Evolutionary conservation across 1,139 yeast genomes (phyloP), one percentile per base, ranked within the genome.

Genomic region (Taiozyma onychis): DNA sequence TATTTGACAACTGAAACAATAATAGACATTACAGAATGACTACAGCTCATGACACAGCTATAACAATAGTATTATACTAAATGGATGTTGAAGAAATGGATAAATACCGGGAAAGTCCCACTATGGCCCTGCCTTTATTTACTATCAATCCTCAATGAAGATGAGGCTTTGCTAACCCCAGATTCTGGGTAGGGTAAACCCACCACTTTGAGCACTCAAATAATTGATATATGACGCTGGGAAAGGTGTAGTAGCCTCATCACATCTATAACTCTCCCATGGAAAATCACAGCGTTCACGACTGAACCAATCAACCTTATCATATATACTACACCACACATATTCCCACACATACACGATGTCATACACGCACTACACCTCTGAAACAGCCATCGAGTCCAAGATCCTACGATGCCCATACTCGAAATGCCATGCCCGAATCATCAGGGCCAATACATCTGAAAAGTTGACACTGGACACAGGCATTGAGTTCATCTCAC

Each of bases 351-450:
- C 34, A 13, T 13, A 6, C 18, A n/a, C 41, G 18, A 39, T 39
- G 28, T 14, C 43, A 10, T 39, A 39, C 30, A 13, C 28, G 7
- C 2, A 39, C 5, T 39, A 39, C 10, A 39, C 27, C 18, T 30
- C 43, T 6, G 18, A 57, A 59, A 18, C 24, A 37, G 14, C 5
- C 24, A 37, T 37, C 14, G 24, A 37, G 6, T 18, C 22, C 13
- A 37, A 37, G 41, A 41, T 50, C 16, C 41, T 61, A 45, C 51
- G 64, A 43, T 61, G 65, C 37, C 61, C 63, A 1, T 55, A 55
- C 44, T 49, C 60, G 5, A 51, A 58, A 48, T 61, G 65, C 39
- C 48, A 57, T 16, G 54, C 65, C 2, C 51, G 65, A 11, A 49
- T 61, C 11, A 53, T 61, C 28, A 52, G 54, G 24, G 9, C 44